A percentile compares a stretch with the other conserved stretches of the same genome.
Conservation (phyloP, 306 rosid species). For the Citrullus amarus region DNA sequence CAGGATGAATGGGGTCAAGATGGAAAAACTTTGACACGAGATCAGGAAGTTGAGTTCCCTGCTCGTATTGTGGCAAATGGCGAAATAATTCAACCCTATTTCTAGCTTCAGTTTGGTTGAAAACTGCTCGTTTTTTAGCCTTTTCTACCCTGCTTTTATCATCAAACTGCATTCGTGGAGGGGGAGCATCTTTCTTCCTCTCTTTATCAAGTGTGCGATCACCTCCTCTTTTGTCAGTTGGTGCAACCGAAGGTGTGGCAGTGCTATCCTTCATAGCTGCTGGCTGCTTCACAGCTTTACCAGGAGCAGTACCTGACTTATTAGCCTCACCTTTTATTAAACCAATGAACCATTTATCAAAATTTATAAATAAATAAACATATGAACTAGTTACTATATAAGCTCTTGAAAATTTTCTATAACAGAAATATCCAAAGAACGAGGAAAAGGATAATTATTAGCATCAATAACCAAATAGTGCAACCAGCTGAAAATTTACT, state of each 20-base stretch:
- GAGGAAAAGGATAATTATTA: not conserved
- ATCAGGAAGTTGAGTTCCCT: conserved; percentile 55
- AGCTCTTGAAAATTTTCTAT: conserved; percentile 3
- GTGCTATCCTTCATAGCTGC: conserved; percentile 35
- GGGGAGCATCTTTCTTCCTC: conserved; percentile 72
- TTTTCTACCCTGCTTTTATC: conserved; percentile 56
- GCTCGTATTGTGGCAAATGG: conserved; percentile 85
- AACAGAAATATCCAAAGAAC: not conserved
- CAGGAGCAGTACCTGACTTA: conserved; percentile 22
- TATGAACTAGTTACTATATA: not conserved
- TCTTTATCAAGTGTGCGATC: conserved; percentile 56
- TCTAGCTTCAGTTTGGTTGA: conserved; percentile 64
- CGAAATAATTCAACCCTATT: conserved; percentile 73
- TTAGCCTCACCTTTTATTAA: conserved; percentile 23
- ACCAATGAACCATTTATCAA: not conserved
- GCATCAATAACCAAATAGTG: not conserved
- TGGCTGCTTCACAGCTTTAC: conserved; percentile 40
- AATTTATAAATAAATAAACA: not conserved
- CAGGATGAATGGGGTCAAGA: conserved; percentile 64
- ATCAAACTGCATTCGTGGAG: conserved; percentile 81
- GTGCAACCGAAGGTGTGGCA: conserved; percentile 14
- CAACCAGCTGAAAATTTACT: not conserved
- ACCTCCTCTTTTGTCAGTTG: conserved; percentile 46
- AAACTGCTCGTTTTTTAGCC: conserved; percentile 64
- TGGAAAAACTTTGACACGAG: conserved; percentile 64